Conservation (phyloP, 2,329 filamentous ascomycete genomes). For the Ophiocordyceps sinensis region DNA sequence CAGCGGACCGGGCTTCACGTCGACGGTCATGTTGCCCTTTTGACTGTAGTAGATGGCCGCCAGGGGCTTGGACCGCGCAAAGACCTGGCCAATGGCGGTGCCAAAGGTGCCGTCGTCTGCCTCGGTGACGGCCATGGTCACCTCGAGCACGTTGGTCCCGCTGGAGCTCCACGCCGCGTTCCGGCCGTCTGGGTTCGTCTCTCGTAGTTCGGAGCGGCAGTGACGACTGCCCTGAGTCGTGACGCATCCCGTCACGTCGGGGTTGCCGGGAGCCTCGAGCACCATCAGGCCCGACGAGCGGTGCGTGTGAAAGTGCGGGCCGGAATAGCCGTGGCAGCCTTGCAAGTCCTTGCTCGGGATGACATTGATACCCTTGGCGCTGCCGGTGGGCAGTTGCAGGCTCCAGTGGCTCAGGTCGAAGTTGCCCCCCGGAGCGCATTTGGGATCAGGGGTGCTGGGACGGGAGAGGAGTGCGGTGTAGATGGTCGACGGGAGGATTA, state of each 20-base stretch:
- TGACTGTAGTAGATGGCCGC: constrained; percentile 23
- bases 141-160: constrained; percentile 2
- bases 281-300: constrained; percentile 17
- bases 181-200: constrained; percentile 7
- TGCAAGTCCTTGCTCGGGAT: constrained; percentile 15
- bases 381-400: constrained; percentile 24
- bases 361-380: constrained; percentile 2
- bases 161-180: background rate
- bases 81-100: constrained; percentile 2
- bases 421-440: constrained; percentile 9
- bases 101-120: constrained; percentile 14
- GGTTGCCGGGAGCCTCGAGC: constrained; percentile 24
- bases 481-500: no score
- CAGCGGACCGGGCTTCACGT: constrained; percentile 13
- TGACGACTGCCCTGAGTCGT: constrained; percentile 22
- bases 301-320: constrained; percentile 21
- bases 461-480: no score
- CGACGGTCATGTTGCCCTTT: constrained; percentile 9
- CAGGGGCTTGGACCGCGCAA: constrained; percentile 20
- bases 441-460: no score
- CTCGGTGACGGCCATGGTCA: constrained; percentile 15
- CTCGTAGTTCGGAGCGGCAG: constrained; percentile 27
- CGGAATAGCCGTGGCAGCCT: constrained; percentile 20
- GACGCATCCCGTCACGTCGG: constrained; percentile 12
- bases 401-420: constrained; percentile 18